Evolutionary conservation across 345 rosid genomes (phyloP).

Genomic region (Cardamine resedifolia): DNA sequence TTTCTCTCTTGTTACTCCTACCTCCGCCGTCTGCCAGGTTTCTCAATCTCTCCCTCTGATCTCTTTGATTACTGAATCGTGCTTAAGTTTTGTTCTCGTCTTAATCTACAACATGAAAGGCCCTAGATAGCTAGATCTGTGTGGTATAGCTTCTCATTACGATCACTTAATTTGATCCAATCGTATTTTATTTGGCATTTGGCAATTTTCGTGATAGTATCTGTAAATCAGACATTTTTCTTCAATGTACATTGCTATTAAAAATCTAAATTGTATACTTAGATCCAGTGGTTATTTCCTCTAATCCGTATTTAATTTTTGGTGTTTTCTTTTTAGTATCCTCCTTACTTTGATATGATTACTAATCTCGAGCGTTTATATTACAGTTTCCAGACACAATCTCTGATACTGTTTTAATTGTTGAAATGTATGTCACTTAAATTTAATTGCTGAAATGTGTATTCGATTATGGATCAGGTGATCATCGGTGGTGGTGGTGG

Average conservation of each 20-base stretch:
- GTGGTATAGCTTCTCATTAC: neutral
- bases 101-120: neutral
- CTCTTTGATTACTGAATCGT: neutral
- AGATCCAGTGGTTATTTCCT: neutral
- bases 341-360: too few species aligned
- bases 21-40: constrained; percentile 86
- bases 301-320: neutral
- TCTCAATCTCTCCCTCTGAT: neutral
- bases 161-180: neutral
- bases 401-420: too few species aligned
- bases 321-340: too few species aligned
- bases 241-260: neutral
- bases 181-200: too few species aligned
- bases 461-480: constrained; percentile 38
- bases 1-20: constrained; percentile 66
- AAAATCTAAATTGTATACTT: neutral
- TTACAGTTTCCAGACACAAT: too few species aligned
- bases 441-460: neutral
- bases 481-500: constrained; percentile 50
- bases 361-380: too few species aligned
- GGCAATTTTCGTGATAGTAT: too few species aligned
- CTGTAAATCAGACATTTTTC: neutral
- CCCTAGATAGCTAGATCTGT: constrained; percentile 5
- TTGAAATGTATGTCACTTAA: neutral
- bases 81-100: neutral